These are phyloP conservation scores for Spirogloea muscicola DNA, from an alignment of 139 green algal genomes.

Conservation along the genomic window DNA sequence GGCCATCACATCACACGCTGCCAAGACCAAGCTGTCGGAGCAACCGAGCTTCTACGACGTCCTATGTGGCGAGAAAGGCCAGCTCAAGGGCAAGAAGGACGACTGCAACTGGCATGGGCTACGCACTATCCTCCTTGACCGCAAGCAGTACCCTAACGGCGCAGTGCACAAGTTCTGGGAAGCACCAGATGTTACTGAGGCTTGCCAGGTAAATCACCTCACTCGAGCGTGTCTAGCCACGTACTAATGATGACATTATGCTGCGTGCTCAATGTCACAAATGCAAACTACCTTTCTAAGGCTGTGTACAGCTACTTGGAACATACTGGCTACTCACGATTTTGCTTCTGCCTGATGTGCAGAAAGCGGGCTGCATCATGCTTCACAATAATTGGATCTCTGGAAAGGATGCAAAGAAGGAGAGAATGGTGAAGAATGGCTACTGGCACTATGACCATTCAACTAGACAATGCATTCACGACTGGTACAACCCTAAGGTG, in stretches of 20 bases:
- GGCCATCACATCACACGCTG: constrained; percentile 23
- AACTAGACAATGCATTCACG: constrained; percentile 6
- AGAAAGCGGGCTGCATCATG: constrained; percentile 27
- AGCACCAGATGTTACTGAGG: not conserved
- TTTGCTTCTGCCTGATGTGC: no score
- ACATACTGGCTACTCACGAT: no score
- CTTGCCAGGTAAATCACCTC: constrained; percentile 14
- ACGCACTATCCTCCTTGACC: constrained; percentile 15
- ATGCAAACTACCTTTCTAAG: no score
- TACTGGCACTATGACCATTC: constrained; percentile 7
- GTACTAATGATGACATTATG: no score
- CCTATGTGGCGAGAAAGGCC: constrained; percentile 25
- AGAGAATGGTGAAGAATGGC: constrained; percentile 3
- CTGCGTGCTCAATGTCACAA: no score
- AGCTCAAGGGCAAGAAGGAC: constrained; percentile 29
- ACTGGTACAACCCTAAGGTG: no score
- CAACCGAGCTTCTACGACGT: constrained; percentile 42
- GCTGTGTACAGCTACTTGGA: no score
- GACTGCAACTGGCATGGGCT: constrained; percentile 18
- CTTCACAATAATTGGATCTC: constrained; percentile 47
- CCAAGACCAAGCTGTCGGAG: constrained; percentile 34
- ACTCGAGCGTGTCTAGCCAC: no score
- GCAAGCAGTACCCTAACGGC: constrained; percentile 18
- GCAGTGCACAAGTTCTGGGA: constrained; percentile 23
- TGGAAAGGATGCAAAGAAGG: constrained; percentile 15